Conservation (phyloP, 108 stramenopile genomes). For the Discostella stelligeroides region DNA sequence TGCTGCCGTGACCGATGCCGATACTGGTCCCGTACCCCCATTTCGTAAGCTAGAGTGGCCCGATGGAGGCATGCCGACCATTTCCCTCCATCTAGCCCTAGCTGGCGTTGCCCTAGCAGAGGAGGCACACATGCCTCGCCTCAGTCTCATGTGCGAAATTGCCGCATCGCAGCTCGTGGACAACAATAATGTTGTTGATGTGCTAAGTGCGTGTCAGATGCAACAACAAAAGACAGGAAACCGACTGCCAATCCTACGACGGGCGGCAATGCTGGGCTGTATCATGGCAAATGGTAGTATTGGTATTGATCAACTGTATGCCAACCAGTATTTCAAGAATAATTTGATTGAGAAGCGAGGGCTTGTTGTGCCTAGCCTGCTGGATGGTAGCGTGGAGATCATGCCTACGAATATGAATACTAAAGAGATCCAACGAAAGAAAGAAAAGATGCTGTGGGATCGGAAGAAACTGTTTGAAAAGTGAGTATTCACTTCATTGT, state of each 20-base stretch:
- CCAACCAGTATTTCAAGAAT: slow-evolving; percentile 51
- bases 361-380: slow-evolving; percentile 62
- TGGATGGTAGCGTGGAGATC: slow-evolving; percentile 66
- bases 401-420: slow-evolving; percentile 34
- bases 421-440: slow-evolving; percentile 43
- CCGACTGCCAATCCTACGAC: slow-evolving; percentile 63
- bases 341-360: slow-evolving; percentile 53
- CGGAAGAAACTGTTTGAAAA: slow-evolving; percentile 19
- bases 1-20: slow-evolving; percentile 3
- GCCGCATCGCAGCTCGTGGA: slow-evolving; percentile 71
- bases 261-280: slow-evolving; percentile 70
- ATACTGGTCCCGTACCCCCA: slow-evolving; percentile 45
- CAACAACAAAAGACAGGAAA: slow-evolving; percentile 70
- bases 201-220: slow-evolving; percentile 58
- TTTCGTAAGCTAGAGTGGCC: slow-evolving; percentile 63
- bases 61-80: slow-evolving; percentile 57
- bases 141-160: slow-evolving; percentile 88
- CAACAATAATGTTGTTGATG: slow-evolving; percentile 63
- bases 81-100: slow-evolving; percentile 68
- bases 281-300: slow-evolving; percentile 52
- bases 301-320: slow-evolving; percentile 54
- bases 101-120: slow-evolving; percentile 78
- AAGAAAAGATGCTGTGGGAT: slow-evolving; percentile 32
- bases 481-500: slow-evolving; percentile 1
- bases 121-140: slow-evolving; percentile 72